Percentiles rank a stretch among this genome's conserved stretches.
Evolutionary conservation across 1,284 basidiomycete species (phyloP).

Genomic region (Puccinia horiana): DNA sequence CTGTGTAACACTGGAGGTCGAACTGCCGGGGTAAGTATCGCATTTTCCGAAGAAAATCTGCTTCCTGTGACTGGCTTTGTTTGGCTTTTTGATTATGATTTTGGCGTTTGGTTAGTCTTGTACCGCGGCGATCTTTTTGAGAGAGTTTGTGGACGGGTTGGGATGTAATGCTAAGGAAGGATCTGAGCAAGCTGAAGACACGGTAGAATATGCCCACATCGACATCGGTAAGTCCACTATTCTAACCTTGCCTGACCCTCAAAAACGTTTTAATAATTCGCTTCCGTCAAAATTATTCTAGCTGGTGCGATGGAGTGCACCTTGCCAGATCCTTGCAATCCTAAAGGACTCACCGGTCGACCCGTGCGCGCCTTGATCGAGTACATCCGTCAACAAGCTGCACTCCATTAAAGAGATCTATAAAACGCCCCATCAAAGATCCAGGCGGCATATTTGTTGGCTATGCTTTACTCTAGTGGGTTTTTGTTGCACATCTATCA

Average conservation of each 20-base stretch:
- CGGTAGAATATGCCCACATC: conserved; percentile 46
- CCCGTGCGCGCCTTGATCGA: conserved; percentile 47
- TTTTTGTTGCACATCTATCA: too few species aligned
- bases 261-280: not conserved
- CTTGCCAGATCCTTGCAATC: conserved; percentile 33
- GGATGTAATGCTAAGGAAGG: conserved; percentile 42
- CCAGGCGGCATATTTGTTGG: too few species aligned
- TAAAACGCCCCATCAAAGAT: too few species aligned
- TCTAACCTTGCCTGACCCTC: not conserved
- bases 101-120: conserved; percentile 59
- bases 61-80: not conserved
- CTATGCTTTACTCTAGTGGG: too few species aligned
- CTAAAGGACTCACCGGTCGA: conserved; percentile 41
- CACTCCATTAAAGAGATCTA: not conserved
- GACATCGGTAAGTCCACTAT: conserved; percentile 34
- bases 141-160: conserved; percentile 59
- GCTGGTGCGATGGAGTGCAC: conserved; percentile 47
- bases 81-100: not conserved
- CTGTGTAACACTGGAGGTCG: conserved; percentile 74
- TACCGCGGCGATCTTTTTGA: conserved; percentile 85
- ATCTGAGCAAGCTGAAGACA: conserved; percentile 30
- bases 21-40: conserved; percentile 64
- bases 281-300: not conserved
- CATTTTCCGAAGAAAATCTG: not conserved
- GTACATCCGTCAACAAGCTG: conserved; percentile 38